Conservation (phyloP, 345 rosid genomes). For the Camelina neglecta region DNA sequence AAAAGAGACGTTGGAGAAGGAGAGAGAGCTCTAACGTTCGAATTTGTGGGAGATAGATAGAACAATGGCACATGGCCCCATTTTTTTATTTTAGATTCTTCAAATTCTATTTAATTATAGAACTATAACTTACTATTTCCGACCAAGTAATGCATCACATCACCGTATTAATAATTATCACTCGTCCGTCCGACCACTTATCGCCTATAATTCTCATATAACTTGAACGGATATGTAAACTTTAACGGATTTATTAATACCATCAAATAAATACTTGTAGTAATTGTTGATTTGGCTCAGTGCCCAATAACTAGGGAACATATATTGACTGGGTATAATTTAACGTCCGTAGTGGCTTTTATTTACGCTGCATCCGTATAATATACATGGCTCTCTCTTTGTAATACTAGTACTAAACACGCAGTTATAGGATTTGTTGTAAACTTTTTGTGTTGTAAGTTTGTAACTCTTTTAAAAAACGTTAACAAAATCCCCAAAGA, state of each 20-base stretch:
- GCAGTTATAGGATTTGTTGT: no score
- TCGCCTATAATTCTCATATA: neutral
- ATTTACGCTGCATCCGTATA: neutral
- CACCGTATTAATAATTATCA: constrained; percentile 3
- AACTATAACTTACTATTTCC: no score
- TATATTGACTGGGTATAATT: constrained; percentile 2
- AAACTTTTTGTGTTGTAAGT: no score
- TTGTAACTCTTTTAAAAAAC: no score
- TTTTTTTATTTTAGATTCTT: neutral
- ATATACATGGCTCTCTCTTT: no score
- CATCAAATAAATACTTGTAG: neutral
- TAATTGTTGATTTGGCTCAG: constrained; percentile 1
- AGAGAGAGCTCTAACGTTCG: constrained; percentile 37
- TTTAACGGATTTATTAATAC: constrained; percentile 24
- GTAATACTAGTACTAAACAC: no score
- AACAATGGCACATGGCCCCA: constrained; percentile 37
- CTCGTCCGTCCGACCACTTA: neutral
- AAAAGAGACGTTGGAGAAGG: constrained; percentile 43
- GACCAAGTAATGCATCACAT: constrained; percentile 10
- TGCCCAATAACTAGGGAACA: constrained; percentile 10
- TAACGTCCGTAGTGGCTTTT: neutral
- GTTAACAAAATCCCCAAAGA: no score
- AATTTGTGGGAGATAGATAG: constrained; percentile 4
- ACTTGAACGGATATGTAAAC: constrained; percentile 23
- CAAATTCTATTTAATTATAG: neutral